A percentile compares a stretch with the other conserved stretches of the same genome.
These are phyloP conservation scores for Pseudocercospora vitis DNA, from an alignment of 2,329 filamentous ascomycete species.

Conservation along the genomic window DNA sequence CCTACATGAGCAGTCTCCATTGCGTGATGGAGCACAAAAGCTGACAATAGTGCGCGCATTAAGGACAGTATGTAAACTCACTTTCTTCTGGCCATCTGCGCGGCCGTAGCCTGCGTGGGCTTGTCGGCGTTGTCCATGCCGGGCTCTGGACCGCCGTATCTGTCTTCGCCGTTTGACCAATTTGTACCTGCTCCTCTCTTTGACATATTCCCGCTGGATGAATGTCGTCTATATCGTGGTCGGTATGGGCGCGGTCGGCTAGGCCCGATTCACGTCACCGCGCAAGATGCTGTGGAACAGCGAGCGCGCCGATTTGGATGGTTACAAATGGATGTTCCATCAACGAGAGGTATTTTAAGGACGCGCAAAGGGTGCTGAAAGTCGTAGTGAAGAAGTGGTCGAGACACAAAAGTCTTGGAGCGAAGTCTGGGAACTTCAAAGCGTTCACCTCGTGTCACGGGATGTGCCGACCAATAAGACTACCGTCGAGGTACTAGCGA, in stretches of 20 bases:
- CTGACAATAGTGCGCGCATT: slow-evolving; percentile 12
- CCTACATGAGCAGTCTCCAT: neutral
- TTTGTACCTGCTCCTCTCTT: slow-evolving; percentile 34
- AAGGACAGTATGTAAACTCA: slow-evolving; percentile 27
- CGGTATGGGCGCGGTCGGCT: slow-evolving; percentile 2
- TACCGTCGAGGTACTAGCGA: no score
- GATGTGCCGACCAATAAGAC: neutral
- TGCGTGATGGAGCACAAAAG: neutral
- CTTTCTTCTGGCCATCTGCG: slow-evolving; percentile 39
- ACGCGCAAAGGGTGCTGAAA: neutral
- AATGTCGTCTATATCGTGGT: slow-evolving; percentile 7
- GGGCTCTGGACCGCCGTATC: slow-evolving; percentile 29
- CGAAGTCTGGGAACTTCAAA: neutral
- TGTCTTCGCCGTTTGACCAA: slow-evolving; percentile 30
- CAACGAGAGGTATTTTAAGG: neutral
- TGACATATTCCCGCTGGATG: slow-evolving; percentile 36
- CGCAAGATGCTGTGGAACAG: slow-evolving; percentile 17
- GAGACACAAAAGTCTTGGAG: neutral
- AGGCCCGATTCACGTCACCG: slow-evolving; percentile 11
- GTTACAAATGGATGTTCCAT: slow-evolving; percentile 21
- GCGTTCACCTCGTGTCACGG: neutral
- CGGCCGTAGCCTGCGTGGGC: slow-evolving; percentile 36
- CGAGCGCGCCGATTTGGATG: slow-evolving; percentile 19
- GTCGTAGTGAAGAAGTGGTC: neutral
- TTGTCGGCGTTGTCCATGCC: slow-evolving; percentile 27